Evolutionary conservation across 2,329 filamentous ascomycete species (phyloP).

Genomic region (Cercospora zeina): DNA sequence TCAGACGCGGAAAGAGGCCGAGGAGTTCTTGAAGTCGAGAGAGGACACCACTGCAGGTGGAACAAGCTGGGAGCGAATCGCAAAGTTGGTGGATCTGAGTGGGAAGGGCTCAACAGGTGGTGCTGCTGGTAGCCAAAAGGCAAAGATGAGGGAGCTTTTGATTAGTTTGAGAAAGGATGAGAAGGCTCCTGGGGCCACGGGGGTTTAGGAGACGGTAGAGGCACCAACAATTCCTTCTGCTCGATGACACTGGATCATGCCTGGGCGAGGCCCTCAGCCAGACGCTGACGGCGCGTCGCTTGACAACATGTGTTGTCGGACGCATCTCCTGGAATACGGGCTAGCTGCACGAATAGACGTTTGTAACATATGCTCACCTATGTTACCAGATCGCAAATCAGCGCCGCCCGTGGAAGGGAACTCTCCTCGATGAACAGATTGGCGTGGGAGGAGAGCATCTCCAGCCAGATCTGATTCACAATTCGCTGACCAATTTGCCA

Average conservation of each 20-base stretch:
- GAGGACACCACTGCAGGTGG: constrained; percentile 93
- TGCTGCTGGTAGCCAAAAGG: constrained; percentile 87
- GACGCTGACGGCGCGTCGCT: background rate
- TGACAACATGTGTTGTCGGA: background rate
- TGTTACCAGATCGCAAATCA: background rate
- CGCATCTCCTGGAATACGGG: background rate
- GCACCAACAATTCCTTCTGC: constrained; percentile 1
- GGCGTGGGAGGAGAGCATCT: background rate
- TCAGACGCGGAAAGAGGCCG: constrained; percentile 86
- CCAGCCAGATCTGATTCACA: background rate
- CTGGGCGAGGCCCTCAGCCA: background rate
- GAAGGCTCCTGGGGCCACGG: constrained; percentile 67
- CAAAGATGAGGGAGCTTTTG: constrained; percentile 89
- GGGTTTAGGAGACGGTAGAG: constrained; percentile 23
- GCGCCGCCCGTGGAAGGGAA: background rate
- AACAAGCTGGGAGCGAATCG: constrained; percentile 97
- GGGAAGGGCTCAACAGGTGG: constrained; percentile 88
- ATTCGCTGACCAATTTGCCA: background rate
- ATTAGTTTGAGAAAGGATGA: constrained; percentile 89
- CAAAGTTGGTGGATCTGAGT: constrained; percentile 94
- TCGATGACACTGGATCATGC: background rate
- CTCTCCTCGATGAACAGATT: background rate
- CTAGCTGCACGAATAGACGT: constrained; percentile 11
- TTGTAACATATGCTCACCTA: background rate
- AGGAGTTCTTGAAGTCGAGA: constrained; percentile 82